Evolutionary conservation across 371 early-diverging fungal genomes (phyloP).

Genomic region (Saksenaea vasiformis): DNA sequence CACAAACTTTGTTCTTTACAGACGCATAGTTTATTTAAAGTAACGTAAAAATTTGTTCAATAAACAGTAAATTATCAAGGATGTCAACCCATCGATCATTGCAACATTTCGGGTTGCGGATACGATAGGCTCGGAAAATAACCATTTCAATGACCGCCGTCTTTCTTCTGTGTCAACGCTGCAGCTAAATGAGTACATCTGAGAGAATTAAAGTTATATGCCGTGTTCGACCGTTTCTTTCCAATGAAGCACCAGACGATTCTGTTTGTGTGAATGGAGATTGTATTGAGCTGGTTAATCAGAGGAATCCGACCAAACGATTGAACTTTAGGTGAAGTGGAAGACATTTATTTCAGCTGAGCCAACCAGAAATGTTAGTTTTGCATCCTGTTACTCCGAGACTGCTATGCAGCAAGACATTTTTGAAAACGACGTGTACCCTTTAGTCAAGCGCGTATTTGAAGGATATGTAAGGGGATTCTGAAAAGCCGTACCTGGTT

Average conservation of each 20-base stretch:
- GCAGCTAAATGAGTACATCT: not conserved
- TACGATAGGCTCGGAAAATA: not conserved
- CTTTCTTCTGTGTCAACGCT: too few relatives aligned
- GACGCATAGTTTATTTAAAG: too few relatives aligned
- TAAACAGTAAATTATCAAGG: too few relatives aligned
- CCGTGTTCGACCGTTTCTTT: slow-evolving; percentile 6
- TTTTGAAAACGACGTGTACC: slow-evolving; percentile 53
- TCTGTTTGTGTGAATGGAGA: not conserved
- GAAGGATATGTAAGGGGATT: slow-evolving; percentile 40
- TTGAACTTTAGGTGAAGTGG: not conserved
- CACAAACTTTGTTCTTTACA: too few relatives aligned
- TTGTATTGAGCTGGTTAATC: slow-evolving; percentile 6
- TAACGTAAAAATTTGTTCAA: too few relatives aligned
- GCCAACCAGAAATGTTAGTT: slow-evolving; percentile 16
- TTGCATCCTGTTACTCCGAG: slow-evolving; percentile 55
- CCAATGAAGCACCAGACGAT: not conserved
- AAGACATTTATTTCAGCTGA: not conserved
- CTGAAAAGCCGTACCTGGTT: not conserved
- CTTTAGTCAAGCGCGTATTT: slow-evolving; percentile 54
- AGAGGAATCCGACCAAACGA: not conserved
- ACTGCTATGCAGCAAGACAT: slow-evolving; percentile 41
- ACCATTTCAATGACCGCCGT: too few relatives aligned
- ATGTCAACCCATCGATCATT: too few relatives aligned
- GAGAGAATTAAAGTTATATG: slow-evolving; percentile 36
- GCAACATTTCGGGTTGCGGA: too few relatives aligned